Percentiles rank a stretch among this genome's conserved stretches.
phyloP scores from a whole-genome alignment of 805 yeast genomes.

The Metschnikowia drakensbergensis region DNA sequence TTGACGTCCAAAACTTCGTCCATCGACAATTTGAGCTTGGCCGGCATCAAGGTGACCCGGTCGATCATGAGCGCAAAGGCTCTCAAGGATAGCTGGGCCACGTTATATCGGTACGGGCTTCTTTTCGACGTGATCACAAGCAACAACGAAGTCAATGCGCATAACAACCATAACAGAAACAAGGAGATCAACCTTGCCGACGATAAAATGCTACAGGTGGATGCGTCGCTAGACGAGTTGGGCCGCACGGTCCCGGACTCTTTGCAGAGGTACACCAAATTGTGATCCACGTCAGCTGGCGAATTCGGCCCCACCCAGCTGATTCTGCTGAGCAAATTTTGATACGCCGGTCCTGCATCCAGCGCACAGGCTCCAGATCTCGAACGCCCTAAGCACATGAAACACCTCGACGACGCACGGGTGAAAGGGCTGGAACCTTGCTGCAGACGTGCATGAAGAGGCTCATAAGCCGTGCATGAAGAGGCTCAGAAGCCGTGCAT shows the following conservation, averaged over 20 bases:
- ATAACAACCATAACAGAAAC: conserved; percentile 26
- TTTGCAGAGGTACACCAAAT: conserved; percentile 12
- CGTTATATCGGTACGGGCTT: conserved; percentile 52
- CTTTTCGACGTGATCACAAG: conserved; percentile 46
- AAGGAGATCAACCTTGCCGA: conserved; percentile 37
- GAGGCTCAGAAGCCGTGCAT: neutral
- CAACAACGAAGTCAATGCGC: conserved; percentile 36
- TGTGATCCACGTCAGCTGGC: conserved; percentile 7
- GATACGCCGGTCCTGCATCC: too few relatives aligned
- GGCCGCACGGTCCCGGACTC: conserved; percentile 22
- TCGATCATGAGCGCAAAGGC: conserved; percentile 61
- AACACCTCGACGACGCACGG: neutral
- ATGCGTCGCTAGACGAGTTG: conserved; percentile 50
- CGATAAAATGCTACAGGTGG: conserved; percentile 48
- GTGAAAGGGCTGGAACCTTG: neutral
- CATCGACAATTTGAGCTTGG: conserved; percentile 32
- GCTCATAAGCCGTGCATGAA: neutral
- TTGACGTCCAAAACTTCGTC: conserved; percentile 28
- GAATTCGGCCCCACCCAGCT: neutral
- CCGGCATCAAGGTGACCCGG: conserved; percentile 32
- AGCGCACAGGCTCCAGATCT: too few relatives aligned
- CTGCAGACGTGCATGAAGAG: neutral
- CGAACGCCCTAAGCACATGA: neutral
- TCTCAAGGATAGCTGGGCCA: conserved; percentile 72
- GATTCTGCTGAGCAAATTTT: neutral